Conservation (phyloP, 352 stramenopile species). For the Phytophthora pluvialis region DNA sequence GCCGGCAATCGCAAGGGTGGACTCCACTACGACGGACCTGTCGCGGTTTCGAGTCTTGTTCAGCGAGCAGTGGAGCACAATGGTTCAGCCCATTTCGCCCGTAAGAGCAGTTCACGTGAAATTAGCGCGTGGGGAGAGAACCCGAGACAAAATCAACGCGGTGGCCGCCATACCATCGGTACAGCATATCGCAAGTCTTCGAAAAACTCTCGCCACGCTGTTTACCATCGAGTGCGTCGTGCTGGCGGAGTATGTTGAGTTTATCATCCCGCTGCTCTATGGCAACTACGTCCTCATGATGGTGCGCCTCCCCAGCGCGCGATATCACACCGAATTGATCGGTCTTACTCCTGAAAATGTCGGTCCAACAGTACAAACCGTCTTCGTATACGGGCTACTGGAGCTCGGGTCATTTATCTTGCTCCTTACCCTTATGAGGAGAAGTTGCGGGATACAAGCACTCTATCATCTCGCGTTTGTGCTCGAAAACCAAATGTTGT, state of each 20-base stretch:
- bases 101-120: background rate
- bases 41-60: slow-evolving; percentile 4
- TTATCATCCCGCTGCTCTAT: slow-evolving; percentile 47
- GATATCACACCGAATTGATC: slow-evolving; percentile 42
- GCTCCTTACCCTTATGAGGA: slow-evolving; percentile 20
- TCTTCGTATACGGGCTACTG: slow-evolving; percentile 36
- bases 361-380: slow-evolving; percentile 15
- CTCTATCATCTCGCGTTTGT: slow-evolving; percentile 49
- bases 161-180: slow-evolving; percentile 13
- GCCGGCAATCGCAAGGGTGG: slow-evolving; percentile 10
- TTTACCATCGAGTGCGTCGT: slow-evolving; percentile 50
- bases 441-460: slow-evolving; percentile 21
- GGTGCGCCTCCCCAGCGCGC: slow-evolving; percentile 30
- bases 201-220: slow-evolving; percentile 18
- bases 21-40: background rate
- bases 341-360: slow-evolving; percentile 16
- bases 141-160: background rate
- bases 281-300: slow-evolving; percentile 35
- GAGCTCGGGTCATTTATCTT: slow-evolving; percentile 37
- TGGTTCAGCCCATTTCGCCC: background rate
- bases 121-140: background rate
- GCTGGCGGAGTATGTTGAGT: slow-evolving; percentile 48
- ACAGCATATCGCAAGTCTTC: slow-evolving; percentile 20
- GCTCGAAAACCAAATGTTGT: slow-evolving; percentile 35
- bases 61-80: slow-evolving; percentile 8